Base-by-base conservation (phyloP, 257 asterid species). In the Nicotiana tomentosiformis region DNA sequence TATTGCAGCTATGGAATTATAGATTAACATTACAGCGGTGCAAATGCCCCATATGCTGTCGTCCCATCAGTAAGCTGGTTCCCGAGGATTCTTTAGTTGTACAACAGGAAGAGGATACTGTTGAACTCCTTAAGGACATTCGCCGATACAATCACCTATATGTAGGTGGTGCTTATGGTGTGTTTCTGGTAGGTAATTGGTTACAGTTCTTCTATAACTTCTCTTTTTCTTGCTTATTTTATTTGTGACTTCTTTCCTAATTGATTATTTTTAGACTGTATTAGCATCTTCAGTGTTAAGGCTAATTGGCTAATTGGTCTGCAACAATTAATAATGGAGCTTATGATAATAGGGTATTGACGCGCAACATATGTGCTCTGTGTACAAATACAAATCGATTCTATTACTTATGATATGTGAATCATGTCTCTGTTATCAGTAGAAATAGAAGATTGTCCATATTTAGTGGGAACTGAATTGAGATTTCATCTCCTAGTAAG, bases 11-110 rank as follows among this genome's bases (percentile, higher is more conserved):
- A 39, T 91, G 97, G 97, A 82, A 51, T 66, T 92, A 83, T 64
- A 83, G 86, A 82, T 87, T 90, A 10, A 84, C 93, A 1, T 58
- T 89, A 66, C 76, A 82, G 65, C 88, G 89, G 4, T 93, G 97
- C 85, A 91, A 88, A 83, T 91, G 94, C 58, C 97, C 95, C 11
- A 66, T 90, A 66, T 91, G 95, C 68, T 85, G 87, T 80, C 78
- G 89, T 77, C 77, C 14, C 46, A 90, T 93, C 43, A 84, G 83
- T 49, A 88, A 86, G 86, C 86, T 90, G 58, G 83, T 84, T 46
- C 90, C 90, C 0, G 89, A 86, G 83, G 81, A 66, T 20, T 82
- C 92, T 2, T 77, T 62, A 20, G 68, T 26, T 53, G 17, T 67
- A 4, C 84, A 77, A 30, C 80, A 87, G n/a, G 82, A 83, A 12